Evolutionary conservation across 139 green algal species (phyloP).

Genomic region (Chlorella sp.): DNA sequence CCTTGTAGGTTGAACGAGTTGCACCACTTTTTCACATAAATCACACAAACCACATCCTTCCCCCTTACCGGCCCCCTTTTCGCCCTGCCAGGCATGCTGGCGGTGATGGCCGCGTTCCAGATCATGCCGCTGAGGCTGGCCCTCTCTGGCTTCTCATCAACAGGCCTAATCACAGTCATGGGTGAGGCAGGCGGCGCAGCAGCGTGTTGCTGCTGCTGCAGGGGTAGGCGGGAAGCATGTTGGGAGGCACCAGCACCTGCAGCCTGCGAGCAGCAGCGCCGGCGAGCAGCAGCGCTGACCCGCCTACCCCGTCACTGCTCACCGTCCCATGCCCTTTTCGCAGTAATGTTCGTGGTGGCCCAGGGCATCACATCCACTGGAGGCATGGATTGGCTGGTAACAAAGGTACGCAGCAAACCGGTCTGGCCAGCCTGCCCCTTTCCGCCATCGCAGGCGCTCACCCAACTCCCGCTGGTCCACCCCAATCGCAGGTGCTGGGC

Average conservation of each 20-base stretch:
- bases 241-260: too few relatives aligned
- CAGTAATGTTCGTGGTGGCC: constrained; percentile 57
- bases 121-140: constrained; percentile 32
- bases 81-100: neutral
- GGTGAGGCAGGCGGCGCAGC: neutral
- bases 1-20: neutral
- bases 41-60: neutral
- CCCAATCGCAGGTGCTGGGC: constrained; percentile 34
- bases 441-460: too few relatives aligned
- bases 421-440: too few relatives aligned
- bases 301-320: neutral
- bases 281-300: neutral
- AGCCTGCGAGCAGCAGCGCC: neutral
- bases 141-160: constrained; percentile 48
- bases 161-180: constrained; percentile 46
- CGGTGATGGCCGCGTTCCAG: constrained; percentile 18
- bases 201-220: too few relatives aligned
- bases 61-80: neutral
- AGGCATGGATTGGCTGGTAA: constrained; percentile 39
- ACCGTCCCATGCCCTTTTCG: neutral
- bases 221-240: too few relatives aligned
- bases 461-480: too few relatives aligned
- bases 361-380: constrained; percentile 50
- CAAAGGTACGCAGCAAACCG: constrained; percentile 30
- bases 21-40: neutral